A percentile compares a stretch with the other conserved stretches of the same genome.
Evolutionary conservation across 2,329 filamentous ascomycete genomes (phyloP).

Genomic region (Ophiostoma ulmi): DNA sequence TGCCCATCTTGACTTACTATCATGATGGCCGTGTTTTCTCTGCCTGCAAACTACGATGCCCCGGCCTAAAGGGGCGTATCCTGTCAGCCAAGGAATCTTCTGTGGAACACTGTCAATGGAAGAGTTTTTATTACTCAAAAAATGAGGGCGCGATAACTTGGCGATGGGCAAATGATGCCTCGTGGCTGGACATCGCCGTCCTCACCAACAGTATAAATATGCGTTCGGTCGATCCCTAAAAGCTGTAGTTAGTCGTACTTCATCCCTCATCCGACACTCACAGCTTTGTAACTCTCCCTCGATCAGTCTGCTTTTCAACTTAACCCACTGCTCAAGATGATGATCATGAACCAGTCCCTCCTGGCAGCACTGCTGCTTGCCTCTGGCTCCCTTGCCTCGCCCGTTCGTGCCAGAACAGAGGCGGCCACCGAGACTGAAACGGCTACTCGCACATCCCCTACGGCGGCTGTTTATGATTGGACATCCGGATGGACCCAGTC

Average conservation of each 20-base stretch:
- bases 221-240: not conserved
- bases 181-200: not conserved
- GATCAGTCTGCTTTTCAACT: not conserved
- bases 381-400: not conserved
- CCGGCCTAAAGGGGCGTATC: not conserved
- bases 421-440: not conserved
- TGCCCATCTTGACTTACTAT: not conserved
- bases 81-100: not conserved
- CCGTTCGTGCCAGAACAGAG: constrained; percentile 1
- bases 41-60: not conserved
- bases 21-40: not conserved
- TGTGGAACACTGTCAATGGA: not conserved
- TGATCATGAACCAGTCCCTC: constrained; percentile 10
- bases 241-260: not conserved
- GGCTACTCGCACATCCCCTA: not conserved
- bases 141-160: not conserved
- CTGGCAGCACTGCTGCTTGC: not conserved
- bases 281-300: not conserved
- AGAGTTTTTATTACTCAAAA: constrained; percentile 9
- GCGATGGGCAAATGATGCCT: not conserved
- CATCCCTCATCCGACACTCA: not conserved
- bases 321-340: not conserved
- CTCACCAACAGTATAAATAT: not conserved
- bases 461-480: not conserved
- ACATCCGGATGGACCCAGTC: not conserved